These are phyloP conservation scores for Saccharum hybrid DNA, from an alignment of 202 grass and related monocot genomes.

Conservation along the genomic window DNA sequence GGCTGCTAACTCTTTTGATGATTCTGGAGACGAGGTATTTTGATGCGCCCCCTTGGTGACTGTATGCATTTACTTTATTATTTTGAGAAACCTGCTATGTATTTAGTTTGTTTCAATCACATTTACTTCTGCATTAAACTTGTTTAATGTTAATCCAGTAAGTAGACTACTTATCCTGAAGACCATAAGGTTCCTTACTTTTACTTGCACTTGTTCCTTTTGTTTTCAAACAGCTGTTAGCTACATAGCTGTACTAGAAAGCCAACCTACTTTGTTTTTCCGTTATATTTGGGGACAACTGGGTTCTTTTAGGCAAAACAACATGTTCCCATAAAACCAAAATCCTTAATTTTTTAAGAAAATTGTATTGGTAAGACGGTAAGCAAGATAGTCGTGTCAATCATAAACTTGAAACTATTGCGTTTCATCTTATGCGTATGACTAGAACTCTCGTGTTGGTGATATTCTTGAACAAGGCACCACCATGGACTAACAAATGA, in stretches of 20 bases:
- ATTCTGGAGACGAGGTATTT: constrained; percentile 70
- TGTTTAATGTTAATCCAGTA: neutral
- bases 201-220: neutral
- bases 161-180: neutral
- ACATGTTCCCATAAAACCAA: neutral
- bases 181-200: neutral
- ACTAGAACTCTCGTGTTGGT: neutral
- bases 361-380: neutral
- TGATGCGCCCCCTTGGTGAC: constrained; percentile 19
- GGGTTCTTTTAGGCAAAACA: neutral
- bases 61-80: neutral
- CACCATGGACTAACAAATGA: neutral
- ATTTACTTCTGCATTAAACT: neutral
- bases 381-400: neutral
- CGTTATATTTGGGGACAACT: neutral
- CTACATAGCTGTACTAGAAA: neutral
- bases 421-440: neutral
- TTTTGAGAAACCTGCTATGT: neutral
- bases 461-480: neutral
- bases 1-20: constrained; percentile 20
- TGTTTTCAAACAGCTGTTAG: neutral
- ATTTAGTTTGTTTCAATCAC: neutral
- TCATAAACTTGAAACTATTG: neutral
- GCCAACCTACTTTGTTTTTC: neutral
- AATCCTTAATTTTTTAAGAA: neutral